These are phyloP conservation scores for Eragrostis nindensis DNA, from an alignment of 176 grass and related monocot genomes.

Conservation along the genomic window DNA sequence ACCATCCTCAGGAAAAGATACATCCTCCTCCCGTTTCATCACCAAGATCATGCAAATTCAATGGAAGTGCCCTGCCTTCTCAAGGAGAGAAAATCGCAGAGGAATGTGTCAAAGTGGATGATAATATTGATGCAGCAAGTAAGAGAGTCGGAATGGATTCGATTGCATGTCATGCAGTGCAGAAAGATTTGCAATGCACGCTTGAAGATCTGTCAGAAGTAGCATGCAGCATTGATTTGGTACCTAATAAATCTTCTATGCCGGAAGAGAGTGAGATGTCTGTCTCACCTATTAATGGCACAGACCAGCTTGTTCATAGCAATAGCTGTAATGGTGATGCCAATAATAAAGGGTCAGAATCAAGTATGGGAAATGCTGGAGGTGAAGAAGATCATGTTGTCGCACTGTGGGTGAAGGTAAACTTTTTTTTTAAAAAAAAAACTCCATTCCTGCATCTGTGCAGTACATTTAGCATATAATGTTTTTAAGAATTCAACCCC, in stretches of 20 bases:
- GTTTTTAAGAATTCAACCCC: slow-evolving; percentile 12
- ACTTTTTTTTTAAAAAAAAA: not conserved
- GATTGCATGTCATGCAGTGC: slow-evolving; percentile 17
- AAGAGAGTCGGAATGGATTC: slow-evolving; percentile 10
- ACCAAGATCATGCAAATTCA: slow-evolving; percentile 40
- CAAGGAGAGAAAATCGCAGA: slow-evolving; percentile 38
- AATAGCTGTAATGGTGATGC: slow-evolving; percentile 49
- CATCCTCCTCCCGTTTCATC: slow-evolving; percentile 30
- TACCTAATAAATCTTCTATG: slow-evolving; percentile 38
- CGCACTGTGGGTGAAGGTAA: slow-evolving; percentile 98
- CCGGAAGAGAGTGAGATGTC: slow-evolving; percentile 43
- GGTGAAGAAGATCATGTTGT: slow-evolving; percentile 65
- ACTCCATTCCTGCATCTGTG: not conserved
- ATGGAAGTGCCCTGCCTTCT: slow-evolving; percentile 38
- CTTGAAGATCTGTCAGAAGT: slow-evolving; percentile 64
- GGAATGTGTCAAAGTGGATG: slow-evolving; percentile 39
- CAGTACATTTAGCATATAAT: too few relatives aligned
- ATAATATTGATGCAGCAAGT: slow-evolving; percentile 36
- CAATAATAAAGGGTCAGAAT: slow-evolving; percentile 40
- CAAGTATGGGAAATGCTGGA: slow-evolving; percentile 31
- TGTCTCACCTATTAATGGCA: slow-evolving; percentile 44
- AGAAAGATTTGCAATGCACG: slow-evolving; percentile 46
- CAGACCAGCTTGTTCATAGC: slow-evolving; percentile 35
- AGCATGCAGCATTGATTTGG: slow-evolving; percentile 56
- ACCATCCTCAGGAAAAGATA: slow-evolving; percentile 37